A percentile compares a stretch with the other conserved stretches of the same genome.
Conservation (phyloP, 2,329 filamentous ascomycete genomes). For the Aspergillus niger region DNA sequence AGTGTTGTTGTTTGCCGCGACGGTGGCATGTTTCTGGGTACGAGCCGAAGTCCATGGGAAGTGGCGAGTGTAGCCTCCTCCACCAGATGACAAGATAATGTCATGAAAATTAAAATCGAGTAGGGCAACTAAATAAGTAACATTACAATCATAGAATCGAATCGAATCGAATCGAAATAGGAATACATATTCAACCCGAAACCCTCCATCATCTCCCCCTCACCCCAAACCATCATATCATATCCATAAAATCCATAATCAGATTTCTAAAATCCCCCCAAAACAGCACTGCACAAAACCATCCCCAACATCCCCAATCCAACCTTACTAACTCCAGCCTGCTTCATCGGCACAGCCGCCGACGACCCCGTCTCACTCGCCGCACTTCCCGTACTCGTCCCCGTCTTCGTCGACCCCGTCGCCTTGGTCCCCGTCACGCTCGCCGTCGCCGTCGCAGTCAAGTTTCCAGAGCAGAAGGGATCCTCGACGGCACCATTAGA, state of each 20-base stretch:
- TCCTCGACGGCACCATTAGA: slow-evolving; percentile 41
- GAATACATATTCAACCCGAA: not conserved
- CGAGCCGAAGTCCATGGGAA: not conserved
- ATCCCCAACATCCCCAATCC: slow-evolving; percentile 3
- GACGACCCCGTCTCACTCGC: not conserved
- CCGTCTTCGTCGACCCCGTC: slow-evolving; percentile 10
- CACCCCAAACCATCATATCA: not conserved
- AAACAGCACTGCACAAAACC: not conserved
- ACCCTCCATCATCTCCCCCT: not conserved
- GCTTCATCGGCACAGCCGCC: no score
- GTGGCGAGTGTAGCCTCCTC: not conserved
- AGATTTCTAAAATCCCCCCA: not conserved
- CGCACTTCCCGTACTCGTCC: not conserved
- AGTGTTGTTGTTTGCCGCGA: slow-evolving; percentile 29
- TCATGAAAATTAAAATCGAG: not conserved
- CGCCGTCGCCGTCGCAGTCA: slow-evolving; percentile 44
- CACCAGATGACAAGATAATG: not conserved
- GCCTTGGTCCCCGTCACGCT: slow-evolving; percentile 36
- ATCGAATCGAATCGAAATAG: not conserved
- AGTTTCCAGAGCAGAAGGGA: slow-evolving; percentile 50
- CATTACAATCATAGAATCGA: not conserved
- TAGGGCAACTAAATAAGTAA: not conserved
- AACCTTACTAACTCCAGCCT: not conserved
- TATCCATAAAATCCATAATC: not conserved
- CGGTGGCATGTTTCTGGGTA: slow-evolving; percentile 5